Evolutionary conservation across 768 basidiomycete genomes (phyloP).

Genomic region (Vararia minispora): DNA sequence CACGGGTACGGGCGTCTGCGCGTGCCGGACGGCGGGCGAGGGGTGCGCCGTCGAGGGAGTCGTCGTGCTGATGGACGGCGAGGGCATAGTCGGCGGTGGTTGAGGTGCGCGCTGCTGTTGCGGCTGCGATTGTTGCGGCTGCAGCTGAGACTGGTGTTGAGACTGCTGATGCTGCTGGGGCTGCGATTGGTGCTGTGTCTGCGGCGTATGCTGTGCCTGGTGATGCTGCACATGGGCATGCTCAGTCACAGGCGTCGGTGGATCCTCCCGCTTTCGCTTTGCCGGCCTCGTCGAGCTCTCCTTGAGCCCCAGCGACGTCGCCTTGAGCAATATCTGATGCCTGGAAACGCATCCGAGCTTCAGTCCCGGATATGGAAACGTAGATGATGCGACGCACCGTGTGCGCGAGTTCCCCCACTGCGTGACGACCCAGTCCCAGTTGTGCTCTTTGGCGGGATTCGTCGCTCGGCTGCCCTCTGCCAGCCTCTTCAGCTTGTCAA

Average conservation of each 20-base stretch:
- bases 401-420: slow-evolving; percentile 69
- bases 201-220: too few species aligned
- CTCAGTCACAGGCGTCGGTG: too few species aligned
- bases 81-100: slow-evolving; percentile 6
- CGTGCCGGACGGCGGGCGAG: slow-evolving; percentile 12
- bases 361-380: background rate
- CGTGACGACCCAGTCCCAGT: slow-evolving; percentile 70
- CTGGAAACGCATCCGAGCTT: slow-evolving; percentile 23
- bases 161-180: too few species aligned
- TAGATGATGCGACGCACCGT: slow-evolving; percentile 32
- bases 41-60: slow-evolving; percentile 11
- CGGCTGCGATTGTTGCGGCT: slow-evolving; percentile 3
- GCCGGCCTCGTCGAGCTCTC: slow-evolving; percentile 55
- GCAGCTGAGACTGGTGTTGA: background rate
- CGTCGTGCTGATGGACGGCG: slow-evolving; percentile 11
- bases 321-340: slow-evolving; percentile 77
- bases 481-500: slow-evolving; percentile 52
- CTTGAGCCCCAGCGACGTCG: slow-evolving; percentile 67
- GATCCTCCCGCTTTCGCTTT: slow-evolving; percentile 48
- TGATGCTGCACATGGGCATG: too few species aligned
- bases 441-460: slow-evolving; percentile 39
- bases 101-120: slow-evolving; percentile 7
- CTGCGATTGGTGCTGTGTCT: too few species aligned
- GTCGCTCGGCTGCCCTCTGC: slow-evolving; percentile 53
- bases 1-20: slow-evolving; percentile 2